Evolutionary conservation across 352 stramenopile species (phyloP), one percentile per base, ranked within the genome.

Genomic region (Aphanomyces stellatus): DNA sequence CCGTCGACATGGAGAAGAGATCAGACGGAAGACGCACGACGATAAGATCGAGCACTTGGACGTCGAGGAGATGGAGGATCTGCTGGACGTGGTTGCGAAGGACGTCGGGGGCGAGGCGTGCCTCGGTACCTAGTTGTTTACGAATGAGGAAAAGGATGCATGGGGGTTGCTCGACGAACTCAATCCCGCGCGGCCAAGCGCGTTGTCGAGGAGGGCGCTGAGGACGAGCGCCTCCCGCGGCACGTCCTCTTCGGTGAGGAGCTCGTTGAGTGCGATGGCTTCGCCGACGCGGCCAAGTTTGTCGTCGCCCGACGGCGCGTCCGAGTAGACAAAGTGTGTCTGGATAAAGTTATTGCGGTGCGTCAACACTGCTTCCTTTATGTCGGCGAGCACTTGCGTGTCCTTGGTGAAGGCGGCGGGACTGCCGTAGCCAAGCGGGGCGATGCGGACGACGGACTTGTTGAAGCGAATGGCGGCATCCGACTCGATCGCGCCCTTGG

Each of bases 191-290:
- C 35, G 33, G 33, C 56, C 37, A 24, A 90, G 62, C 59, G 71
- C 80, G 43, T 85, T 83, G 24, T 78, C 78, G 35, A 93, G 49
- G 0, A 89, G 31, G 22, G 77, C 77, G 6, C 76, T 88, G 25
- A 91, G 53, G 15, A 93, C 74, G 24, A 93, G 57, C 8, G 69
- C 80, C 28, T 90, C 80, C 1, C 85, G 78, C 10, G 82, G 75
- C 49, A 93, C 76, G 35, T 76, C 74, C 11, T 81, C 70, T 7
- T 90, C 81, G 31, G 83, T 69, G 19, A 93, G 67, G 3, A 76
- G 69, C 69, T 93, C 85, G 34, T 89, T 67, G 40, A 67, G 27
- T 5, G 60, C 60, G 51, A 67, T 59, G 30, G 35, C 15, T 4
- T 67, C 60, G 19, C 15, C 60, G n/a, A 49, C 31, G 31, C 31